Conservation (phyloP, 495 filamentous ascomycete genomes). For the Daldinia decipiens region DNA sequence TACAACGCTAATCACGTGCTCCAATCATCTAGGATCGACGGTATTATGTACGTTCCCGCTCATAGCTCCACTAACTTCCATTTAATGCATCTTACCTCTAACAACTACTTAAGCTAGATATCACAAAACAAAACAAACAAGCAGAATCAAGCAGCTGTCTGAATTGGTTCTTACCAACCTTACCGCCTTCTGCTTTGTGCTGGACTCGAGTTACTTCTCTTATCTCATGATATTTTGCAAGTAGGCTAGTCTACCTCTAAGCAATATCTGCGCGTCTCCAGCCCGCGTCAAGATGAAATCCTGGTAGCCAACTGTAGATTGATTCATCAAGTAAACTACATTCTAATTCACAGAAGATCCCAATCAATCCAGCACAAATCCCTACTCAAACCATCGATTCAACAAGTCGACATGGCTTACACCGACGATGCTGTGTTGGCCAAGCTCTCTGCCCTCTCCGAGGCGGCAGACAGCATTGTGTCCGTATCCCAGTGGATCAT, state of each 20-base stretch:
- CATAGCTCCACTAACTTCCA: constrained; percentile 6
- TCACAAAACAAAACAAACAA: constrained; percentile 24
- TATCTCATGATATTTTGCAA: constrained; percentile 23
- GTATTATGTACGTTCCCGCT: constrained; percentile 11
- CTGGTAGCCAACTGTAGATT: constrained; percentile 41
- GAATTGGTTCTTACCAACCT: constrained; percentile 2
- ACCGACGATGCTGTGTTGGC: constrained; percentile 92
- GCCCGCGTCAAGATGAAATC: constrained; percentile 26
- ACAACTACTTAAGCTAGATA: constrained; percentile 28
- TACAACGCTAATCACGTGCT: constrained; percentile 20
- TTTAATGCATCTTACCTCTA: constrained; percentile 10
- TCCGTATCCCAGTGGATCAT: constrained; percentile 98
- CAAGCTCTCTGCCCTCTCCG: constrained; percentile 93
- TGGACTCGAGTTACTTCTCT: constrained; percentile 16
- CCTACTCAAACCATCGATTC: neutral
- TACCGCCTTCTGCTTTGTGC: constrained; percentile 14
- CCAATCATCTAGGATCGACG: constrained; percentile 2
- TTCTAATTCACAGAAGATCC: neutral
- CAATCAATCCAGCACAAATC: constrained; percentile 9
- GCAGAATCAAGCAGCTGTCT: constrained; percentile 22
- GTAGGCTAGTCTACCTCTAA: constrained; percentile 30
- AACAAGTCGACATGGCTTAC: constrained; percentile 75
- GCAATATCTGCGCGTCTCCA: constrained; percentile 12
- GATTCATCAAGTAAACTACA: constrained; percentile 31
- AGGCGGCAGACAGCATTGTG: constrained; percentile 95